Evolutionary conservation across 768 basidiomycete genomes (phyloP).

Genomic region (Hericium alpestre): DNA sequence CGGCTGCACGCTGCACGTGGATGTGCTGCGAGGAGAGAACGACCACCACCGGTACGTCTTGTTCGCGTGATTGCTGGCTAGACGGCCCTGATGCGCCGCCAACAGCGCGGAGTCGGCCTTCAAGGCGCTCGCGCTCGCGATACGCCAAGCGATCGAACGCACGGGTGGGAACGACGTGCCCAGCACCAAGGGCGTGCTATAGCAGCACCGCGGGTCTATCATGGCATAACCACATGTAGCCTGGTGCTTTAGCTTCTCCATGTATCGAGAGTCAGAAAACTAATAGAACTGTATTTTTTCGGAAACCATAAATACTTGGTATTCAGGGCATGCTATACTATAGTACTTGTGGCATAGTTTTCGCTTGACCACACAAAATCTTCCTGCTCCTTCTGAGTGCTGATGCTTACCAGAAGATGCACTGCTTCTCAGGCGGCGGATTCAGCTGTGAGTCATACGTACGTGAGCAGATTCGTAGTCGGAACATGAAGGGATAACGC

Average conservation of each 20-base stretch:
- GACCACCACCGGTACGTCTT: slow-evolving; percentile 85
- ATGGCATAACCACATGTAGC: not conserved
- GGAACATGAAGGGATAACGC: not conserved
- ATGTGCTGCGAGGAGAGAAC: slow-evolving; percentile 90
- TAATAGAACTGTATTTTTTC: too few species aligned
- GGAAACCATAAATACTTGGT: too few species aligned
- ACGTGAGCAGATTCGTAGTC: not conserved
- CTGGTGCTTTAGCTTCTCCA: not conserved
- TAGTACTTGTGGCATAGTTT: not conserved
- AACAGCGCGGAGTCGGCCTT: slow-evolving; percentile 91
- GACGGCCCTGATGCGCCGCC: not conserved
- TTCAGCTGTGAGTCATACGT: slow-evolving; percentile 43
- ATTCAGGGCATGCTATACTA: not conserved
- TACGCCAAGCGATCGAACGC: slow-evolving; percentile 84
- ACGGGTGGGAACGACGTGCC: slow-evolving; percentile 89
- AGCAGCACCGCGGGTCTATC: slow-evolving; percentile 2
- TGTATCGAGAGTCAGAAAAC: too few species aligned
- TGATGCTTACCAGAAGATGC: slow-evolving; percentile 55
- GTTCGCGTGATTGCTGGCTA: not conserved
- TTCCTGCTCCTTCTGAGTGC: too few species aligned
- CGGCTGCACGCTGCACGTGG: slow-evolving; percentile 87
- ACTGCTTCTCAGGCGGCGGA: slow-evolving; percentile 69
- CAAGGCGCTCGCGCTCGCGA: slow-evolving; percentile 93
- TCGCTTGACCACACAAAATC: too few species aligned
- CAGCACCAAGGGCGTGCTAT: slow-evolving; percentile 92